Evolutionary conservation across 331 rosid species (phyloP).

Genomic region (Quercus lobata): DNA sequence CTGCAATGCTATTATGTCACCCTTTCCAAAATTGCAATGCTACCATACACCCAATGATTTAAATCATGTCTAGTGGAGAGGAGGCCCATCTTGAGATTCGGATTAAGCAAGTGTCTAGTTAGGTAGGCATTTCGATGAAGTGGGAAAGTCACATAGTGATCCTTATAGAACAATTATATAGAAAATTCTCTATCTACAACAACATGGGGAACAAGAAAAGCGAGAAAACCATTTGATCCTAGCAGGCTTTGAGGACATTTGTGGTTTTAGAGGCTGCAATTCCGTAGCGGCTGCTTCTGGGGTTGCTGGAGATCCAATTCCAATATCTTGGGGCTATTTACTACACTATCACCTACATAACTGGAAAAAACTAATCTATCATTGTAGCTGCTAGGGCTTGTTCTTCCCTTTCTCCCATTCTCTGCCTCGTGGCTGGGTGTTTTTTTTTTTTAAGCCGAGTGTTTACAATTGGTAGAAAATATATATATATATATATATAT

Average conservation of each 20-base stretch:
- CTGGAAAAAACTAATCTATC: slow-evolving; percentile 22
- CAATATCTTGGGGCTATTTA: slow-evolving; percentile 10
- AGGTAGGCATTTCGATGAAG: neutral
- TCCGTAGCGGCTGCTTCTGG: neutral
- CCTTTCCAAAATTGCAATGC: neutral
- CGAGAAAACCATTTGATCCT: slow-evolving; percentile 19
- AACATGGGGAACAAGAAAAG: slow-evolving; percentile 19
- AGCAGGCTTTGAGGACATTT: slow-evolving; percentile 4
- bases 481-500: too few species aligned
- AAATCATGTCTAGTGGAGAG: neutral
- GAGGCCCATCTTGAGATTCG: neutral
- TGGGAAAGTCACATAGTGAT: neutral
- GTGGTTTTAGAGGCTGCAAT: neutral
- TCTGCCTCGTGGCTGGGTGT: too few species aligned
- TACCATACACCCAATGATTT: neutral
- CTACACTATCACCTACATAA: slow-evolving; percentile 30
- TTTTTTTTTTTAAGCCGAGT: too few species aligned
- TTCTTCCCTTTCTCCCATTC: too few species aligned
- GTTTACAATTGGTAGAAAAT: too few species aligned
- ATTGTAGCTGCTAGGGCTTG: neutral
- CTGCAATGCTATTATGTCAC: too few species aligned
- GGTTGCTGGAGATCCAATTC: slow-evolving; percentile 17
- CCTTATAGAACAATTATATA: neutral
- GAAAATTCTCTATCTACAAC: slow-evolving; percentile 20
- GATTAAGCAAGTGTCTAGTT: neutral